Percentiles rank a stretch among this genome's conserved stretches.
Evolutionary conservation across 495 filamentous ascomycete genomes (phyloP).

Genomic region (Penicillium coprophilum): DNA sequence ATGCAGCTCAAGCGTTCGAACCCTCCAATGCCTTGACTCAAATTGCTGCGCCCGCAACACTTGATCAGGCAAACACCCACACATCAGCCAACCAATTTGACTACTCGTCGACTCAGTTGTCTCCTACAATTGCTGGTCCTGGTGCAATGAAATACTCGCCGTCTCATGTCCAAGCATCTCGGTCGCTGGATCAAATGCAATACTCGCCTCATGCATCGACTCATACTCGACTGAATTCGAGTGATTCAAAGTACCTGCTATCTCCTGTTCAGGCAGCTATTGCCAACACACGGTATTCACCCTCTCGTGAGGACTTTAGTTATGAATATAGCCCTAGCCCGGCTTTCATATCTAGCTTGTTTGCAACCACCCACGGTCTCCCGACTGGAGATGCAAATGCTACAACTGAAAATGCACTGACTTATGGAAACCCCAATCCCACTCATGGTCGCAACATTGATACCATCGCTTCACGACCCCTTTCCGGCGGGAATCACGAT

Average conservation of each 20-base stretch:
- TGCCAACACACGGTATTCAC: neutral
- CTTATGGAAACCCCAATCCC: neutral
- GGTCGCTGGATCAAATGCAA: neutral
- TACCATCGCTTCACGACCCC: neutral
- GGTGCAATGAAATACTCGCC: conserved; percentile 3
- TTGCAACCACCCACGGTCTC: neutral
- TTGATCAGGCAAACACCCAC: neutral
- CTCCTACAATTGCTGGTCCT: neutral
- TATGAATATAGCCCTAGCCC: neutral
- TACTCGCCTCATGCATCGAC: neutral
- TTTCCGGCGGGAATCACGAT: neutral
- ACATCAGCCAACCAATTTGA: neutral
- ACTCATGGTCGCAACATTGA: neutral
- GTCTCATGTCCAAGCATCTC: neutral
- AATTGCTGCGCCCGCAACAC: too few species aligned
- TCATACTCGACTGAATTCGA: neutral
- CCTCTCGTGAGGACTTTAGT: neutral
- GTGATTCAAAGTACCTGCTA: neutral
- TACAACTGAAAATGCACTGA: neutral
- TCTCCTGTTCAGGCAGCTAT: neutral
- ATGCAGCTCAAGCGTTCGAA: neutral
- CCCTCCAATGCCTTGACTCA: neutral
- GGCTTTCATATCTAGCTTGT: neutral
- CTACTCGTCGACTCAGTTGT: neutral
- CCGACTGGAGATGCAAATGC: too few species aligned